Evolutionary conservation across 768 basidiomycete genomes (phyloP), one percentile per base, ranked within the genome.

Genomic region (Auriscalpium vulgare): DNA sequence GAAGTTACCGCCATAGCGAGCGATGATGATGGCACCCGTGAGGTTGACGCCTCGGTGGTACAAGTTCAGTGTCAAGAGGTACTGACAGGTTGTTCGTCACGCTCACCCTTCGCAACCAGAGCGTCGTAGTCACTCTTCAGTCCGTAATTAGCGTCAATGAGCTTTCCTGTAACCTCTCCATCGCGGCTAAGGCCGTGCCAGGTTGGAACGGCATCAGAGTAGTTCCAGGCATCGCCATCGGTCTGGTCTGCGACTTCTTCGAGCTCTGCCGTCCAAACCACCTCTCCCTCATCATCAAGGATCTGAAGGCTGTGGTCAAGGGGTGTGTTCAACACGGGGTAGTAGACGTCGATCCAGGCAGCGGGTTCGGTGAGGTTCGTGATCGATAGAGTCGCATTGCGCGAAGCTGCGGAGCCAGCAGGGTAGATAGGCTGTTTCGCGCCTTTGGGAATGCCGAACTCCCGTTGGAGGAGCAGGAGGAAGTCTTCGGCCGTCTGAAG

Each of bases 321-420:
- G 1, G 90, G 83, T 0, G 82, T 87, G 69, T 95, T 91, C 73
- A 95, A 72, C 44, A 93, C 76, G 2, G 95, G 93, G 69, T 88
- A 95, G 69, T 98, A 97, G 38, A 79, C 78, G 61, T 92, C 89
- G 56, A 92, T 83, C 91, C 91, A 93, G 55, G 85, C 88, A 0
- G 72, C 77, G 2, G 87, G 86, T 23, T 67, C 69, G 35, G 63
- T 69, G 40, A 78, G 71, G 5, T 72, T 72, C 8, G 70, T 63
- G 44, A 82, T 72, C 17, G 69, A 67, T 14, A 88, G 73, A 0
- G 88, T 91, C 5, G 88, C 81, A 47, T 80, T 75, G 52, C 84
- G 84, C 35, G 88, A 89, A 52, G 77, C 74, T 10, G 70, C 65
- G 35, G 87, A 78, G 4, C 92, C 91, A 17, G 90, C 88, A 19